Evolutionary conservation across 2,329 filamentous ascomycete genomes (phyloP), one percentile per base, ranked within the genome.

Genomic region (Ascochyta lentis): DNA sequence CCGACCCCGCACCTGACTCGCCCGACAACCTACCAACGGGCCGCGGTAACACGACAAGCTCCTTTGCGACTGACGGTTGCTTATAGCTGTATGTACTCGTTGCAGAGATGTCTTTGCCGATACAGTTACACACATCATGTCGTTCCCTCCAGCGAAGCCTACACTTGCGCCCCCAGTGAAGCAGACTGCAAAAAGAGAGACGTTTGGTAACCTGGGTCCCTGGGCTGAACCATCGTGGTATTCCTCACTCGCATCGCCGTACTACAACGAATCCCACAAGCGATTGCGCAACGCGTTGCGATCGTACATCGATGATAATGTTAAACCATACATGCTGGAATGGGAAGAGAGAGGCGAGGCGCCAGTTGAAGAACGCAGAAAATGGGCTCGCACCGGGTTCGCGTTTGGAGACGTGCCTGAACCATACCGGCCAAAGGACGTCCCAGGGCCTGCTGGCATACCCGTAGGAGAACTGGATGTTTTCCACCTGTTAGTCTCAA

Each of bases 251-350:
- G 76, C 78, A 8, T 82, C 82, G 44, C 84, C 86, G 0, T 88
- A 89, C 74, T 89, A 90, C 77, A 87, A 81, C 26, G 78, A 82
- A 13, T 83, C 83, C 2, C 88, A 90, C 67, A 80, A 81, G 29
- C 76, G 73, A n/a, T 78, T 89, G 1, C 84, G 85, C 47, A 78
- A 83, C 34, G 78, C 77, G 4, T 75, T 89, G 0, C 82, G 87
- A 35, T 67, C 78, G 23, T 89, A 89, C 58, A 77, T 89, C 43
- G 82, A 89, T 54, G 77, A 80, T 2, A 75, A 86, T 34, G 78
- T 89, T 40, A 75, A 83, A 2, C 86, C 86, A 0, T 78, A 82
- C 59, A 82, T 83, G 4, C 79, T 86, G 29, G 84, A 88, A 35
- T 90, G 87, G 87, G 88, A 90, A 60, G 78, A 75, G 49, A 69